phyloP scores from a whole-genome alignment of 1,284 basidiomycete species.

The Malassezia obtusa region DNA sequence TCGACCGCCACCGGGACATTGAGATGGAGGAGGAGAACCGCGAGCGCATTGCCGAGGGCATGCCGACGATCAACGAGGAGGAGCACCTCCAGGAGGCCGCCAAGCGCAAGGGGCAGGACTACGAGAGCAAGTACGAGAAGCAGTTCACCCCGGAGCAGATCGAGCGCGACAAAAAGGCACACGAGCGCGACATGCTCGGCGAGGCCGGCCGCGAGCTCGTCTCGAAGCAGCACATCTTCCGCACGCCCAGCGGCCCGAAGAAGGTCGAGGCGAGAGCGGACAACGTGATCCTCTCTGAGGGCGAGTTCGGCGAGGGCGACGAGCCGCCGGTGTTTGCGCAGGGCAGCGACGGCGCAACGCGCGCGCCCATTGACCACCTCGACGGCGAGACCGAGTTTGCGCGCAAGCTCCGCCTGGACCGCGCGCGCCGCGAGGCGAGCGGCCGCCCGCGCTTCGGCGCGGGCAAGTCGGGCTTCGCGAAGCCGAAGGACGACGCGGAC shows the following conservation, averaged over 20 bases:
- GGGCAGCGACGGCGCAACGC: conserved; percentile 13
- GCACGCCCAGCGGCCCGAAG: conserved; percentile 37
- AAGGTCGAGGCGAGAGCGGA: conserved; percentile 34
- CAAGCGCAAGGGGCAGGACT: conserved; percentile 29
- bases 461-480: conserved; percentile 31
- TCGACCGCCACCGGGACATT: conserved; percentile 74
- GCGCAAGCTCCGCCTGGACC: conserved; percentile 29
- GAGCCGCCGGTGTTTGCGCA: conserved; percentile 21
- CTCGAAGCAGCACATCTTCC: conserved; percentile 40
- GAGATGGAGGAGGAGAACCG: conserved; percentile 74
- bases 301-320: conserved; percentile 30
- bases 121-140: conserved; percentile 38
- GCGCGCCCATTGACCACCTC: conserved; percentile 22
- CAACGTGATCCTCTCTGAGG: conserved; percentile 30
- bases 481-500: conserved; percentile 36
- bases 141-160: conserved; percentile 32
- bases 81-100: conserved; percentile 27
- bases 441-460: conserved; percentile 31
- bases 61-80: conserved; percentile 52
- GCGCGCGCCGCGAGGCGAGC: conserved; percentile 29
- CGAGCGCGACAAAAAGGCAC: conserved; percentile 29
- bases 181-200: conserved; percentile 28
- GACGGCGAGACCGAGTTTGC: conserved; percentile 39
- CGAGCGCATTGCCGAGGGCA: conserved; percentile 70
- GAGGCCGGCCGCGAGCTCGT: conserved; percentile 36